Conservation (phyloP, 164 flowering plant species). For the Liquidambar formosana region DNA sequence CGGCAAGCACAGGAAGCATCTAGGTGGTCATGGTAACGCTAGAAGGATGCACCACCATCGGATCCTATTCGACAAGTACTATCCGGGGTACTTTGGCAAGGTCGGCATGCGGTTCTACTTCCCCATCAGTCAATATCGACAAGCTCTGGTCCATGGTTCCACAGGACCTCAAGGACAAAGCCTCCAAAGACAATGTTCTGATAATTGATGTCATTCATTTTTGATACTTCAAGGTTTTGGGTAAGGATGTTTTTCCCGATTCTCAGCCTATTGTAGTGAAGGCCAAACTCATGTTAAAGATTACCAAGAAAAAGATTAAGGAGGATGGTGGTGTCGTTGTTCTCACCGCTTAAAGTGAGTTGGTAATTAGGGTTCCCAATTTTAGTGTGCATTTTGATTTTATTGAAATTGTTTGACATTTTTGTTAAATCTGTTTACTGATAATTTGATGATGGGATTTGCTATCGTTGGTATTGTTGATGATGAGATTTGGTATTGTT, state of each 20-base stretch:
- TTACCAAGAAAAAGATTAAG: constrained; percentile 67
- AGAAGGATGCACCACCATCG: constrained; percentile 85
- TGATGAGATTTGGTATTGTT: no score
- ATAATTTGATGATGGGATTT: not conserved
- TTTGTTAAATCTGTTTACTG: not conserved
- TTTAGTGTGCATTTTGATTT: not conserved
- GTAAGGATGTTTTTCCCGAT: constrained; percentile 57
- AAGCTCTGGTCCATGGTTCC: constrained; percentile 64
- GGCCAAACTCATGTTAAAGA: constrained; percentile 67
- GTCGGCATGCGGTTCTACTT: constrained; percentile 78
- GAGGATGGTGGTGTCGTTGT: constrained; percentile 73
- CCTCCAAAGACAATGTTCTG: no score
- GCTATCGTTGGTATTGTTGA: not conserved
- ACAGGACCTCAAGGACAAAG: no score
- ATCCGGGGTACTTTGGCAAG: constrained; percentile 79
- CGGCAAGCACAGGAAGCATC: constrained; percentile 84
- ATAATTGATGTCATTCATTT: constrained; percentile 62
- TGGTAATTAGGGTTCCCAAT: not conserved
- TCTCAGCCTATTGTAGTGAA: constrained; percentile 57
- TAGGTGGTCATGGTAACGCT: constrained; percentile 79
- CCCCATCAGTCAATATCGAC: constrained; percentile 72
- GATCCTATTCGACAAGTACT: constrained; percentile 83
- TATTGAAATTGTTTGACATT: not conserved
- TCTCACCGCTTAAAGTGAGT: constrained; percentile 56
- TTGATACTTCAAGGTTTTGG: constrained; percentile 72